Percentiles rank a stretch among this genome's conserved stretches.
Evolutionary conservation across 2,329 filamentous ascomycete species (phyloP).

Genomic region (Botrytis fragariae): DNA sequence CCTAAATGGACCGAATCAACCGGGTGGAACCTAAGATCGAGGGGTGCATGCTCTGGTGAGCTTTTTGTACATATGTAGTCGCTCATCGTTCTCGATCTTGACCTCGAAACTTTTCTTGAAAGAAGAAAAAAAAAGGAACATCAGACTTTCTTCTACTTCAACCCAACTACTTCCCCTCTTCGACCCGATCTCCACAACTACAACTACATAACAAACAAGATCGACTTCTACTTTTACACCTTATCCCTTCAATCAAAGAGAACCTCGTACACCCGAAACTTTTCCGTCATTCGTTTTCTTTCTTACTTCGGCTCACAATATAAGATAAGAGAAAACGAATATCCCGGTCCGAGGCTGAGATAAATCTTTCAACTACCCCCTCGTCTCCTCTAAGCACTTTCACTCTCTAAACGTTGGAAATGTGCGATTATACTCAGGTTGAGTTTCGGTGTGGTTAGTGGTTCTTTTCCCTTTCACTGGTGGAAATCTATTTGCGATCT

Average conservation of each 20-base stretch:
- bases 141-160: constrained; percentile 21
- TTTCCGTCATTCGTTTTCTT: background rate
- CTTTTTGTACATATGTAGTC: constrained; percentile 32
- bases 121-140: background rate
- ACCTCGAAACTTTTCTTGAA: background rate
- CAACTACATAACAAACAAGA: background rate
- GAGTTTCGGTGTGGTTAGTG: constrained; percentile 48
- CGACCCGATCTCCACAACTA: background rate
- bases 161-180: constrained; percentile 8
- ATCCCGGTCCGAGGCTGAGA: constrained; percentile 13
- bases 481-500: background rate
- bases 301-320: constrained; percentile 2
- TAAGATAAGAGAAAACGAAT: constrained; percentile 9
- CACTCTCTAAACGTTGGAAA: constrained; percentile 32
- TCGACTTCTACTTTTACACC: background rate
- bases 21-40: constrained; percentile 32
- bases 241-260: background rate
- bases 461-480: background rate
- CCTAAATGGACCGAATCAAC: constrained; percentile 28
- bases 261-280: background rate
- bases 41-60: constrained; percentile 25
- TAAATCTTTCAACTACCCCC: constrained; percentile 2
- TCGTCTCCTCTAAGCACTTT: background rate
- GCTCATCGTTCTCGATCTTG: constrained; percentile 21
- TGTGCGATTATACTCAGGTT: constrained; percentile 61